Base-by-base conservation (phyloP, 306 rosid species). In the Dalbergia cultrata region DNA sequence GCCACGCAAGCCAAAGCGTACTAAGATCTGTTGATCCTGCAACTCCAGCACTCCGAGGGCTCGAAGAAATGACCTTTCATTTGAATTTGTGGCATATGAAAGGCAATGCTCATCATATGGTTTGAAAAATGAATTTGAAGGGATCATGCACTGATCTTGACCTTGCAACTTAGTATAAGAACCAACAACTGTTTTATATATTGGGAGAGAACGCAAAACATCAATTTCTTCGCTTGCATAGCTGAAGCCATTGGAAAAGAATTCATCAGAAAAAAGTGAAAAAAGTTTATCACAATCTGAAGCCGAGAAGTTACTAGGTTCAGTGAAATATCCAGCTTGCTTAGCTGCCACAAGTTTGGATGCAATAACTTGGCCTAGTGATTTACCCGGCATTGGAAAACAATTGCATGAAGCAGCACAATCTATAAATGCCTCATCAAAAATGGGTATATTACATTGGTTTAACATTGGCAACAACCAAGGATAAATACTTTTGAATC, bases 341-440 rank as follows among this genome's bases (percentile, higher is more conserved):
- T 90, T 91, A 80, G 88, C 97, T 70, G 91, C 97, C 76, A 91
- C 94, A 82, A 95, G 92, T 88, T 92, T 95, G 73, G 97, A 91
- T 73, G 92, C 95, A 91, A 95, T 90, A 73, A 88, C 87, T 80
- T 88, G 92, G 72, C 99, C 97, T 57, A 95, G 77, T 57, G 97
- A 86, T 83, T 85, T 88, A 52, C 76, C 86, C 61, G 94, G 84
- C 77, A 75, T 82, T 16, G 97, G 83, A 72, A 95, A 84, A 71
- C 92, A 90, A 69, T 83, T 83, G 95, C 87, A 86, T 37, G 88
- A 64, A 77, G 89, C 87, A 70, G 95, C 97, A 78, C 93, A 95
- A 72, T 95, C 91, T 76, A 95, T 71, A 71, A 91, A 91, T 75
- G 88, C 85, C 47, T 81, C 81, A 82, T 95, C 99, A 84, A 91